Conservation (phyloP, 495 filamentous ascomycete genomes). For the Xylaria grammica region DNA sequence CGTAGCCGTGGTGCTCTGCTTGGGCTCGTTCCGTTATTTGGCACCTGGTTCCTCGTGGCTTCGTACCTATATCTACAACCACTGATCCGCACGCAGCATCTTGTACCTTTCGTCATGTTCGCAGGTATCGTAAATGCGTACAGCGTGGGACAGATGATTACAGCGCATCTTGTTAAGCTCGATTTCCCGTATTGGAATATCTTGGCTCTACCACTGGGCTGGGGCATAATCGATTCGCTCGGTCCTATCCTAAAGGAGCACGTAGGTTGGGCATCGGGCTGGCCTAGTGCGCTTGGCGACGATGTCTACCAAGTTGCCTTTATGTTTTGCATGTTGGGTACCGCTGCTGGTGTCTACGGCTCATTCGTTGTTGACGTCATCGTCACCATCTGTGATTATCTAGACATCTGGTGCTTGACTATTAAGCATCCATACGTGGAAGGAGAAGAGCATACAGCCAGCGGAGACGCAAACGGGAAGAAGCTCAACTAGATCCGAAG, state of each 20-base stretch:
- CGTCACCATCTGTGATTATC: constrained; percentile 93
- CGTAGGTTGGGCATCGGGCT: constrained; percentile 64
- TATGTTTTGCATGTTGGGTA: constrained; percentile 80
- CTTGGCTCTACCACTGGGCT: constrained; percentile 67
- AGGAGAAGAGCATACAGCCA: constrained; percentile 33
- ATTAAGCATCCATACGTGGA: constrained; percentile 80
- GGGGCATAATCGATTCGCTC: constrained; percentile 76
- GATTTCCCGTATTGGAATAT: constrained; percentile 90
- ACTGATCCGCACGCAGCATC: constrained; percentile 75
- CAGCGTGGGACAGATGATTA: constrained; percentile 92
- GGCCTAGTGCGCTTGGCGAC: constrained; percentile 77
- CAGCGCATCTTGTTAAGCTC: constrained; percentile 83
- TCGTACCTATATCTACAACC: constrained; percentile 85
- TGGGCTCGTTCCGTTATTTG: constrained; percentile 79
- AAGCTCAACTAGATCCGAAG: constrained; percentile 34
- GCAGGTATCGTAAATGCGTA: constrained; percentile 90
- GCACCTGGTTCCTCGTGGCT: constrained; percentile 74
- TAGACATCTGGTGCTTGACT: constrained; percentile 97
- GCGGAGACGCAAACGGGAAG: constrained; percentile 32
- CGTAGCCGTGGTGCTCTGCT: constrained; percentile 72
- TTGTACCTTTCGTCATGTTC: constrained; percentile 86
- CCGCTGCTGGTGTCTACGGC: constrained; percentile 85
- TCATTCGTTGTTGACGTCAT: constrained; percentile 97
- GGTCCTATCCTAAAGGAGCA: constrained; percentile 66
- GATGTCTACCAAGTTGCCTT: constrained; percentile 83